A percentile compares a stretch with the other conserved stretches of the same genome.
Conservation (phyloP, 2,329 filamentous ascomycete genomes). For the Biscogniauxia sp. region DNA sequence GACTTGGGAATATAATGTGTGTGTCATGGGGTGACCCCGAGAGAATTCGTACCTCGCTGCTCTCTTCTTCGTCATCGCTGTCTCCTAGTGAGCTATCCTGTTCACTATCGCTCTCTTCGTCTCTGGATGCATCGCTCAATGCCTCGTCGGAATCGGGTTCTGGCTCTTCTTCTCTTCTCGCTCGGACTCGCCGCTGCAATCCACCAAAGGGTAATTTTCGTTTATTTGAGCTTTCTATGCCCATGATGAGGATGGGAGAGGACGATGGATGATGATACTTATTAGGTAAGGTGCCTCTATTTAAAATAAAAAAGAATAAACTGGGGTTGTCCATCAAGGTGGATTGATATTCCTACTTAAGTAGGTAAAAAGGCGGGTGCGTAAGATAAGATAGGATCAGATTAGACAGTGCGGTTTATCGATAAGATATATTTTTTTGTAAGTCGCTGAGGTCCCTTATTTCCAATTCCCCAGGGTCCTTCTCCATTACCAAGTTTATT, state of each 20-base stretch:
- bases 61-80: slow-evolving; percentile 29
- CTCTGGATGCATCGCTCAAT: slow-evolving; percentile 34
- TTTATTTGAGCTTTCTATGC: slow-evolving; percentile 31
- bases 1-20: neutral
- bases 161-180: slow-evolving; percentile 42
- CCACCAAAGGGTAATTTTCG: slow-evolving; percentile 39
- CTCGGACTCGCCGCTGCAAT: slow-evolving; percentile 43
- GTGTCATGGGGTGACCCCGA: neutral
- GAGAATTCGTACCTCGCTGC: slow-evolving; percentile 24
- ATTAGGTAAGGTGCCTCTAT: no score
- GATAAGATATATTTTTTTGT: slow-evolving; percentile 8
- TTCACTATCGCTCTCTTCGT: slow-evolving; percentile 29
- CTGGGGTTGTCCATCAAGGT: neutral
- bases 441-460: no score
- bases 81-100: slow-evolving; percentile 34
- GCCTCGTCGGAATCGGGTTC: slow-evolving; percentile 40
- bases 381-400: slow-evolving; percentile 11
- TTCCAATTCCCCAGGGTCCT: neutral
- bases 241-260: slow-evolving; percentile 16
- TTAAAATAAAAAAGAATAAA: neutral
- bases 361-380: slow-evolving; percentile 7
- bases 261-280: no score
- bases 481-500: neutral
- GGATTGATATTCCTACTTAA: neutral
- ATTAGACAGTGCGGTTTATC: slow-evolving; percentile 7